Percentiles rank a stretch among this genome's conserved stretches.
Conservation (phyloP, 345 rosid genomes). For the Brassica nigra region DNA sequence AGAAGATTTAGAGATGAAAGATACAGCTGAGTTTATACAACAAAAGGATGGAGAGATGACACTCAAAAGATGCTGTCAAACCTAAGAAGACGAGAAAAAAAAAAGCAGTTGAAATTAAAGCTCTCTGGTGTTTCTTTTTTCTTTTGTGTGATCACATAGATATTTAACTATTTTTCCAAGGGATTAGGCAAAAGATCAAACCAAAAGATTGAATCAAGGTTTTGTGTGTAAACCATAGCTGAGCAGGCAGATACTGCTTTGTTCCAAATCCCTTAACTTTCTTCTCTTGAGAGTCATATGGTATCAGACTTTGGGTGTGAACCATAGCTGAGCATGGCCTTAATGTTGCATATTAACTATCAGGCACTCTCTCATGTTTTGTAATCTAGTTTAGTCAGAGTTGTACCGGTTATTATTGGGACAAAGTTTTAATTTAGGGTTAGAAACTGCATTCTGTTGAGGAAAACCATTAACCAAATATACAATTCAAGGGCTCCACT, state of each 20-base stretch:
- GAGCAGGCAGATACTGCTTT: too few species aligned
- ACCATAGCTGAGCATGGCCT: too few species aligned
- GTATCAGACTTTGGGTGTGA: too few species aligned
- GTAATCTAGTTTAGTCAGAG: background rate
- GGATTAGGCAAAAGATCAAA: background rate
- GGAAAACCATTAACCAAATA: background rate
- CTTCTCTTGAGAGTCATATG: too few species aligned
- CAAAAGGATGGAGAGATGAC: too few species aligned
- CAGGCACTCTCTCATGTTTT: background rate
- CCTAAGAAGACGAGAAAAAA: slow-evolving; percentile 55
- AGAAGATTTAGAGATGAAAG: too few species aligned
- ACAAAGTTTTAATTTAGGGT: background rate
- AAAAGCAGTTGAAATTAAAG: slow-evolving; percentile 32
- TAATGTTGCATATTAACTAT: too few species aligned
- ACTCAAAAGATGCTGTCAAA: too few species aligned
- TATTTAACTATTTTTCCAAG: background rate
- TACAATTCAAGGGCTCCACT: background rate
- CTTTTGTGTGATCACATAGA: background rate
- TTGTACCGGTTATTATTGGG: background rate
- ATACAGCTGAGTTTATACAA: too few species aligned
- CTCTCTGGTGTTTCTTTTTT: background rate
- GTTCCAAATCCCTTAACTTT: too few species aligned
- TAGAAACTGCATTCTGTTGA: background rate
- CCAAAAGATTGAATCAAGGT: background rate
- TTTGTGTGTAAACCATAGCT: too few species aligned